phyloP scores from a whole-genome alignment of 2,329 filamentous ascomycete genomes.

The Dothidotthia symphoricarpi region DNA sequence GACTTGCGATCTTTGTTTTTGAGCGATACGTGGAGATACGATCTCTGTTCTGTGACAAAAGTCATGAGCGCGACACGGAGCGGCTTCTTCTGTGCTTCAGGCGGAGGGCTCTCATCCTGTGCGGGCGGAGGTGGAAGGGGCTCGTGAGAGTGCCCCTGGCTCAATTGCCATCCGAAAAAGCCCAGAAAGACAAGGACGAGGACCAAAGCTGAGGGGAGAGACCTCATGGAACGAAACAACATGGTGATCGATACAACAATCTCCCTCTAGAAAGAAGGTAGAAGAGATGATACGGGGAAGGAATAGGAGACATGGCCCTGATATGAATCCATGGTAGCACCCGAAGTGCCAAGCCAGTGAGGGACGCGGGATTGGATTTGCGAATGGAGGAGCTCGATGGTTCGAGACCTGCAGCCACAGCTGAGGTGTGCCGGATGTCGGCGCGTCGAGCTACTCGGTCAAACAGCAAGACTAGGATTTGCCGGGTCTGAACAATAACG shows the following conservation, averaged over 20 bases:
- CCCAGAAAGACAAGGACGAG: conserved; percentile 30
- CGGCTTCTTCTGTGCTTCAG: conserved; percentile 10
- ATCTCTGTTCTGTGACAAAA: conserved; percentile 39
- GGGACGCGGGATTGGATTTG: conserved; percentile 16
- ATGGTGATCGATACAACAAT: conserved; percentile 15
- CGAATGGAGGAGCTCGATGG: conserved; percentile 4
- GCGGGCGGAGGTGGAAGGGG: conserved; percentile 6
- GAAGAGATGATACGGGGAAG: neutral
- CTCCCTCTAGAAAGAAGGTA: neutral
- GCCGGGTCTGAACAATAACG: too few species aligned
- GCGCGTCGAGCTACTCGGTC: too few species aligned
- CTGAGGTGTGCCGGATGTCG: too few species aligned
- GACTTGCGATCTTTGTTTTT: conserved; percentile 41
- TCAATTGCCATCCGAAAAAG: conserved; percentile 35
- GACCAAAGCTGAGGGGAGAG: conserved; percentile 21
- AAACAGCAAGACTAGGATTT: too few species aligned
- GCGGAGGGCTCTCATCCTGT: conserved; percentile 1
- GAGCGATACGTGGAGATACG: conserved; percentile 39
- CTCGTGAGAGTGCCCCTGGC: conserved; percentile 20
- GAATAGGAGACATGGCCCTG: conserved; percentile 8
- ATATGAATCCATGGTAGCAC: conserved; percentile 6
- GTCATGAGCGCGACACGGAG: conserved; percentile 38
- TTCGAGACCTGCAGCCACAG: conserved; percentile 7
- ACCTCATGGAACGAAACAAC: conserved; percentile 27
- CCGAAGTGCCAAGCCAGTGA: conserved; percentile 20